A percentile compares a stretch with the other conserved stretches of the same genome.
phyloP scores from a whole-genome alignment of 768 basidiomycete genomes.

The Boletus insuetus region DNA sequence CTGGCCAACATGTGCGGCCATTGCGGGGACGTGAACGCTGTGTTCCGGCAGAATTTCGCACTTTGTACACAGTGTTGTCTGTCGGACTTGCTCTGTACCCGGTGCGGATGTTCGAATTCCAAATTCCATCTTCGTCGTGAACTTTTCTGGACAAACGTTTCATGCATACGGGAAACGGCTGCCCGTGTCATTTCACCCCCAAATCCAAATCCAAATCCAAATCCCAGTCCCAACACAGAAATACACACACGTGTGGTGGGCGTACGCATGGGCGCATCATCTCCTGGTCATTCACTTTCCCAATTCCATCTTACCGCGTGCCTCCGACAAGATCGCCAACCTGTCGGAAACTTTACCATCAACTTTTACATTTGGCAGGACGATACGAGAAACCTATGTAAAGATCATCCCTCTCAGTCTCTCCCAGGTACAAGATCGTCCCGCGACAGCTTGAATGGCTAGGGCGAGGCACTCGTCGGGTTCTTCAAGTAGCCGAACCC shows the following conservation, averaged over 20 bases:
- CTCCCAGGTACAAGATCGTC: slow-evolving; percentile 6
- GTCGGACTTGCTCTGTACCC: background rate
- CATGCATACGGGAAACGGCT: slow-evolving; percentile 7
- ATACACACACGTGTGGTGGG: background rate
- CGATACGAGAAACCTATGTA: background rate
- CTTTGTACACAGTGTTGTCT: background rate
- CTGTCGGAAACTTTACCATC: slow-evolving; percentile 14
- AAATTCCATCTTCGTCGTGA: background rate
- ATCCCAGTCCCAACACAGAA: background rate
- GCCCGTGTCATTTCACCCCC: slow-evolving; percentile 1
- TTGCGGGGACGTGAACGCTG: slow-evolving; percentile 7
- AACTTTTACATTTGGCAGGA: background rate
- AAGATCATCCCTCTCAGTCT: slow-evolving; percentile 2
- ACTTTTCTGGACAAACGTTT: slow-evolving; percentile 9
- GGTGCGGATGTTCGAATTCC: slow-evolving; percentile 4
- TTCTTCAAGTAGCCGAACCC: background rate
- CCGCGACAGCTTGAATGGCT: background rate
- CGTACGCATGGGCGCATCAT: background rate
- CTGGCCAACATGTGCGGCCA: slow-evolving; percentile 1
- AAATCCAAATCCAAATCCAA: background rate
- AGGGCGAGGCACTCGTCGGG: background rate
- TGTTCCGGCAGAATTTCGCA: background rate
- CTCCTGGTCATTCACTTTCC: background rate
- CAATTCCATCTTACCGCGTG: background rate
- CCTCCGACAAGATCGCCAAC: slow-evolving; percentile 3